Percentiles rank a stretch among this genome's conserved stretches.
phyloP scores from a whole-genome alignment of 805 yeast species.

The Saccharomyces jurei region DNA sequence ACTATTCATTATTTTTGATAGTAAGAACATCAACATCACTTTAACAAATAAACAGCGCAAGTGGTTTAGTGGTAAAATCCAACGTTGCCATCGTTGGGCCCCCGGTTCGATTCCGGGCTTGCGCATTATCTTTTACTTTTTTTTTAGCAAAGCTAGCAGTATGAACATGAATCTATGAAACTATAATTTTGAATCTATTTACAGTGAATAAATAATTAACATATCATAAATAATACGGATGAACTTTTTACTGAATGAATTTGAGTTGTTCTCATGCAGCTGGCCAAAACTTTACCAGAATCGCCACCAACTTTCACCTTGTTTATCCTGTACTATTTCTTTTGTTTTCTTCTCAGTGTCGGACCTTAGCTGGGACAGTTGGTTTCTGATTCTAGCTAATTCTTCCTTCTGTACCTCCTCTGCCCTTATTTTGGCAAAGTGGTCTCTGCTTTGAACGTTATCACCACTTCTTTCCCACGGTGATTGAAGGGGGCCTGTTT shows the following conservation, averaged over 20 bases:
- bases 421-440: slow-evolving; percentile 36
- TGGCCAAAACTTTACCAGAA: slow-evolving; percentile 12
- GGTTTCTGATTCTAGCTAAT: slow-evolving; percentile 27
- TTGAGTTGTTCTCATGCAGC: neutral
- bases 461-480: slow-evolving; percentile 49
- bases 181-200: neutral
- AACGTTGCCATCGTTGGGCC: neutral
- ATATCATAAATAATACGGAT: neutral
- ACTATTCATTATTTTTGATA: no score
- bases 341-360: slow-evolving; percentile 34
- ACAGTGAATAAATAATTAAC: neutral
- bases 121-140: neutral
- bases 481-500: slow-evolving; percentile 57
- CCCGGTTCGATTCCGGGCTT: neutral
- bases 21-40: no score
- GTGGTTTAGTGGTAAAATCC: neutral
- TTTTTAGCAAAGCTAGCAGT: neutral
- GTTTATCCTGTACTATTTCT: slow-evolving; percentile 20
- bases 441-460: slow-evolving; percentile 34
- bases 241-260: neutral
- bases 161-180: neutral
- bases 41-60: neutral
- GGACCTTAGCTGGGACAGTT: slow-evolving; percentile 35
- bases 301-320: slow-evolving; percentile 30
- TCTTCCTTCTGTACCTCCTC: slow-evolving; percentile 27